These are phyloP conservation scores for Luzula sylvatica DNA, from an alignment of 176 grass and related monocot genomes.

Conservation along the genomic window DNA sequence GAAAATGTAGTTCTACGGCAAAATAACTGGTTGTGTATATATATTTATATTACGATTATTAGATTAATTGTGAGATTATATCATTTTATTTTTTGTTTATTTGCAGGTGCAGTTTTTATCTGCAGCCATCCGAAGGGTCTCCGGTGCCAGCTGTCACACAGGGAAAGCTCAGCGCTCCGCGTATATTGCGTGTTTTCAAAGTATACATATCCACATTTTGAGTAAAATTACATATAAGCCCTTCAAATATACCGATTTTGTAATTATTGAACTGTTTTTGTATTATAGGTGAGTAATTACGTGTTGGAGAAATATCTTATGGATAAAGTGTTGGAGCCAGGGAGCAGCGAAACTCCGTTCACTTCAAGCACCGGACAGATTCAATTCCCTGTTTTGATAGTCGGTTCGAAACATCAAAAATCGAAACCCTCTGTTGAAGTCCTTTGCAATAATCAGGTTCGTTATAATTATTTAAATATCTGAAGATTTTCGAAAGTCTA, in stretches of 20 bases:
- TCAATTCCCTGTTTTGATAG: constrained; percentile 34
- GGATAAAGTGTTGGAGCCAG: constrained; percentile 65
- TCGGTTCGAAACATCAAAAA: constrained; percentile 65
- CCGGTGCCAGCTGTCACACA: constrained; percentile 65
- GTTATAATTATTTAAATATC: too few species aligned
- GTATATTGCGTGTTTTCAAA: constrained; percentile 90
- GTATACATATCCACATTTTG: constrained; percentile 29
- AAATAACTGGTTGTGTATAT: not conserved
- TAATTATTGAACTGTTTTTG: not conserved
- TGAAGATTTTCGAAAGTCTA: too few species aligned
- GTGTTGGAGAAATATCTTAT: constrained; percentile 79
- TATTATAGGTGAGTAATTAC: constrained; percentile 76
- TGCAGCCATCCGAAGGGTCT: constrained; percentile 85
- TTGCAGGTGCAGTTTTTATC: constrained; percentile 85
- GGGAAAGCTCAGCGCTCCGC: constrained; percentile 85
- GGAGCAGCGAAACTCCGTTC: constrained; percentile 43
- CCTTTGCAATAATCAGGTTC: constrained; percentile 87
- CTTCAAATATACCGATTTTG: not conserved
- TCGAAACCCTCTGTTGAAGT: constrained; percentile 66
- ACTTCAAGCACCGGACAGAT: constrained; percentile 43
- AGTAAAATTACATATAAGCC: too few species aligned
- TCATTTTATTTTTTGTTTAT: constrained; percentile 19
- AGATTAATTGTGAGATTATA: not conserved
- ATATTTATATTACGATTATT: not conserved
- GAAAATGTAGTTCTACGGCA: too few species aligned